Evolutionary conservation across 208 protist species (phyloP), one percentile per base, ranked within the genome.

Genomic region (Porcisia hertigi): DNA sequence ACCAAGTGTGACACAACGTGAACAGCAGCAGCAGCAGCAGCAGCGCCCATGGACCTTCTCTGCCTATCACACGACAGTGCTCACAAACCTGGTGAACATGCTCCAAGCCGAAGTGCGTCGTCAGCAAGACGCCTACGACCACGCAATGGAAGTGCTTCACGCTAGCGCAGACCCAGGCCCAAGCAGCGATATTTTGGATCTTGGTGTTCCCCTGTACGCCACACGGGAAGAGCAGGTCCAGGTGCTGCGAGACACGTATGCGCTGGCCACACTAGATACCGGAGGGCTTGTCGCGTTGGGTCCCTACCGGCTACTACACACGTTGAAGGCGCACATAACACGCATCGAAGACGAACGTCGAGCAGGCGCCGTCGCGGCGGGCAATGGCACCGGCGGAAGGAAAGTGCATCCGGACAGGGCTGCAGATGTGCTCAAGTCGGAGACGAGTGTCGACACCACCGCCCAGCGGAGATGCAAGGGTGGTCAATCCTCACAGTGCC

Each of bases 121-220:
- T 4, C 87, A 94, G 59, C 80, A 90, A 59, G 79, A 90, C 69
- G 69, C 73, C 36, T 79, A 71, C 69, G 78, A 82, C 43, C 71
- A 81, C n/a, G 64, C 59, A 18, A 23, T 73, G 39, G 64, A 69
- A n/a, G 14, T 52, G 49, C 65, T 76, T 36, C 34, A 76, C 41
- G 64, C 77, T 8, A 49, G 70, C 0, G 71, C 53, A 30, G 54
- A 67, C 71, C 36, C 70, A 1, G 71, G 41, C 45, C 71, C 70
- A 5, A 57, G 43, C 3, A 57, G 30, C n/a, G 47, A 11, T 18
- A 53, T 71, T n/a, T 45, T 43, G 6, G 30, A 71, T 14, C 66
- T 71, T 53, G 49, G 30, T 49, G 36, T 71, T 57, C 66, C 69
- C 34, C 69, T 62, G 49, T 30, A 62, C 53, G 69, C 18, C 69